Evolutionary conservation across 306 rosid species (phyloP).

Genomic region (Lablab purpureus): DNA sequence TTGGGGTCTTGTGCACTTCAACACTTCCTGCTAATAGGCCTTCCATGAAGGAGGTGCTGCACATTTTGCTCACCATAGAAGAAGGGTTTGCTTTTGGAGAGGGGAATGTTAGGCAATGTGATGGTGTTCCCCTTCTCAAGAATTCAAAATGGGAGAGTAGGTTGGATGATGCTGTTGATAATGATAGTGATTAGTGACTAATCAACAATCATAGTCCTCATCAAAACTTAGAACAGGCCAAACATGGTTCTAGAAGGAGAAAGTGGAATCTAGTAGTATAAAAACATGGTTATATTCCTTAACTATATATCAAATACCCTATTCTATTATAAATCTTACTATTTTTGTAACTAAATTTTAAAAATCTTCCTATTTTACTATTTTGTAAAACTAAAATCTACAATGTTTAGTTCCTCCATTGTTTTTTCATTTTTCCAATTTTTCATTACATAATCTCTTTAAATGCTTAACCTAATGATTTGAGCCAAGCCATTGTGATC

Average conservation of each 20-base stretch:
- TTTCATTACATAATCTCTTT: background rate
- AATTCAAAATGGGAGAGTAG: slow-evolving; percentile 51
- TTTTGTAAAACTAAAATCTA: background rate
- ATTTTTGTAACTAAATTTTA: background rate
- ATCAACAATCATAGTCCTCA: background rate
- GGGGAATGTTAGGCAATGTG: slow-evolving; percentile 33
- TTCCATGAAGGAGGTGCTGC: slow-evolving; percentile 71
- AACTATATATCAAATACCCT: background rate
- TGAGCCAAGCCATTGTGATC: too few relatives aligned
- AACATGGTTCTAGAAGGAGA: background rate
- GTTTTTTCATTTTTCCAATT: background rate
- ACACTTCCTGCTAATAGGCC: slow-evolving; percentile 64
- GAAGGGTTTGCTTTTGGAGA: slow-evolving; percentile 37
- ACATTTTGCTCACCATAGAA: slow-evolving; percentile 49
- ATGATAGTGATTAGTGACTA: slow-evolving; percentile 5
- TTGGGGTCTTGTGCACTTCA: slow-evolving; percentile 72
- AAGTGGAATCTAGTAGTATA: background rate
- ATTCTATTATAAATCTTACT: background rate
- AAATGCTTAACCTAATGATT: background rate
- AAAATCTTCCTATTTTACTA: background rate
- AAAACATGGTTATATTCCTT: too few relatives aligned
- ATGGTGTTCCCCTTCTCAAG: slow-evolving; percentile 63
- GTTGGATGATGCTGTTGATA: slow-evolving; percentile 34
- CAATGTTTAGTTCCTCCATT: background rate
- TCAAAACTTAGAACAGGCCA: background rate